Evolutionary conservation across 768 basidiomycete species (phyloP).

Genomic region (Tremella fuciformis): DNA sequence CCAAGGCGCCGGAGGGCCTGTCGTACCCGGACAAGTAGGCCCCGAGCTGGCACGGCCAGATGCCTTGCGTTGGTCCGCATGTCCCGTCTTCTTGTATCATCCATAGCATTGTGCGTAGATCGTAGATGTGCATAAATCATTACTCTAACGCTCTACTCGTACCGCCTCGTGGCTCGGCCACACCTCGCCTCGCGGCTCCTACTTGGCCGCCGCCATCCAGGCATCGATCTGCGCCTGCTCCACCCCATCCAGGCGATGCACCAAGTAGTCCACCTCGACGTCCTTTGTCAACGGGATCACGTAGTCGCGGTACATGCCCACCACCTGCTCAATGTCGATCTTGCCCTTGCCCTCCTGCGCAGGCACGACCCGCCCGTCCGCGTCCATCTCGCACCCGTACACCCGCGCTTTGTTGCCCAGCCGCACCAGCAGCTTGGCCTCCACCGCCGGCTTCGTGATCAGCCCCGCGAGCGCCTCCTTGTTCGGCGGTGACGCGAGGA

Average conservation of each 20-base stretch:
- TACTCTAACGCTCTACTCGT: too few relatives aligned
- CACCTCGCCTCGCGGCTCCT: too few relatives aligned
- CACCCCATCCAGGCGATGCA: constrained; percentile 80
- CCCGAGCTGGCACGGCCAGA: too few relatives aligned
- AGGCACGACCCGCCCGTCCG: constrained; percentile 46
- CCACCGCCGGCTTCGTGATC: constrained; percentile 97
- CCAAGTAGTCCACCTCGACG: constrained; percentile 98
- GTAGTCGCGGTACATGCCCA: constrained; percentile 87
- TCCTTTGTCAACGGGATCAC: constrained; percentile 98
- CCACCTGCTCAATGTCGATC: constrained; percentile 89
- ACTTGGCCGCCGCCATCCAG: constrained; percentile 50
- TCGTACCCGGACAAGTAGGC: not conserved
- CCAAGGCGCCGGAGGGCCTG: not conserved
- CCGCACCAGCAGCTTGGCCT: constrained; percentile 74
- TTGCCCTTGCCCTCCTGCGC: constrained; percentile 55
- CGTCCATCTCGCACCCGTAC: constrained; percentile 76
- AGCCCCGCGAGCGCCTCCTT: constrained; percentile 72
- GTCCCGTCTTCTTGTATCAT: too few relatives aligned
- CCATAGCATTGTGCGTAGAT: too few relatives aligned
- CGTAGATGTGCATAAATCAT: too few relatives aligned
- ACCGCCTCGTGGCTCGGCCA: too few relatives aligned
- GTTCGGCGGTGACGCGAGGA: constrained; percentile 64
- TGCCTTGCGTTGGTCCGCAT: too few relatives aligned
- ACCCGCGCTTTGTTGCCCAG: constrained; percentile 76
- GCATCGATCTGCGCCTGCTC: constrained; percentile 73